Base-by-base conservation (phyloP, 768 basidiomycete genomes). In the Kwoniella newhampshirensis region DNA sequence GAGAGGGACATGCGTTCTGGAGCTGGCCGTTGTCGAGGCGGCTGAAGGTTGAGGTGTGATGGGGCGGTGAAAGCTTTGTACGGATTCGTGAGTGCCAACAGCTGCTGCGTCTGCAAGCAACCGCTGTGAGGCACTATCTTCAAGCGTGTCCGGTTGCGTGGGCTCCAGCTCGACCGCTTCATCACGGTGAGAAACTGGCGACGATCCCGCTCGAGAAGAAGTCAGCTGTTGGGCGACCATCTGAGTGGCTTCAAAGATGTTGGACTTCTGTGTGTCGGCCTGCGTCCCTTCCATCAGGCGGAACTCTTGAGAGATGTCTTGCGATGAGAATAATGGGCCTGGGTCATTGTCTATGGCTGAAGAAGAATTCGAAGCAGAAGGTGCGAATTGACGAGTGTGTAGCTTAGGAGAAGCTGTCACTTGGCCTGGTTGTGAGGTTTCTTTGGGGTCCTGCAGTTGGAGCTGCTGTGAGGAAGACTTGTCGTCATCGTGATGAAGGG, bases 191-290 rank as follows among this genome's bases (percentile, higher is more conserved):
- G 32, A 32, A 6, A 6, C 7, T 13, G 6, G 32, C 13, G 32
- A 28, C 17, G 30, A 0, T 28, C 12, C 17, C 13, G 35, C 15
- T 26, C 26, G 46, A 23, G 21, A 1, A 30, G 46, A 21, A 15
- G 46, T 12, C 21, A 25, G 25, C 8, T 23, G 30, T 20, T 26
- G 37, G 8, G 17, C 17, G 1, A 44, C 46, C 27, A 52, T 26
- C 26, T 60, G 59, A 26, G 59, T 60, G 25, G 59, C 52, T 12
- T 37, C 44, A n/a, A 60, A 50, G 17, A 47, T 13, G n/a, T 42
- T 11, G 2, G 52, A 49, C 9, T 37, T 35, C 21, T 60, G 59
- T 15, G 59, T 28, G 27, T 50, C 30, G n/a, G 48, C 28, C 17
- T 32, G 45, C 20, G 43, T 30, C n/a, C 18, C 13, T 2, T 45